Percentiles rank a stretch among this genome's conserved stretches.
Evolutionary conservation across 2,329 filamentous ascomycete species (phyloP).

Genomic region (Aspergillus sp.): DNA sequence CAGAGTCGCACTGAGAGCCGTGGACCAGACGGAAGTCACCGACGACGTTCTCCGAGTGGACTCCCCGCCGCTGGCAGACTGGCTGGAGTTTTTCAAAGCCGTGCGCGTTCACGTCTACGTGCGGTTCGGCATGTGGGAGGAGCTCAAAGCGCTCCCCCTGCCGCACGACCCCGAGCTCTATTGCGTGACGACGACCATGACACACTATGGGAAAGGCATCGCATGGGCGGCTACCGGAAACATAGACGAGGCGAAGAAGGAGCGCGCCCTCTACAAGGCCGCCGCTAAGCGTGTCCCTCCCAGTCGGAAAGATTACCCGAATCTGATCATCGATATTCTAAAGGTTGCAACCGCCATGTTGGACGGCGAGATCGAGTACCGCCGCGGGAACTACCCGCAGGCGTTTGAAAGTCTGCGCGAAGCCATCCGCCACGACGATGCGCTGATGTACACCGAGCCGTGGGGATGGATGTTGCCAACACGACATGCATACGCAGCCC

Average conservation of each 20-base stretch:
- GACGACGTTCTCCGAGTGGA: constrained; percentile 62
- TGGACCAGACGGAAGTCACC: constrained; percentile 60
- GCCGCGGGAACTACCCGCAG: constrained; percentile 54
- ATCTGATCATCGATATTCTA: constrained; percentile 55
- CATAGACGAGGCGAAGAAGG: constrained; percentile 52
- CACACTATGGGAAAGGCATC: constrained; percentile 65
- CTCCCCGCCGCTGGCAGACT: constrained; percentile 73
- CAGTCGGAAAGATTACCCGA: constrained; percentile 49
- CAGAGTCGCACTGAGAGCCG: constrained; percentile 60
- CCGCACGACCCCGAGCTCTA: constrained; percentile 62
- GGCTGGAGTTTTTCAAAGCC: constrained; percentile 69
- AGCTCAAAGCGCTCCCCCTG: constrained; percentile 57
- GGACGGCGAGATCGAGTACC: constrained; percentile 70
- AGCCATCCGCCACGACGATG: constrained; percentile 60
- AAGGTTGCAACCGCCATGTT: constrained; percentile 52
- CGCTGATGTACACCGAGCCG: constrained; percentile 67
- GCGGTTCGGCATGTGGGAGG: constrained; percentile 70
- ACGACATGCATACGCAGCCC: constrained; percentile 66
- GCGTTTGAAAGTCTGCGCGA: constrained; percentile 60
- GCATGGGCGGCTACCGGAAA: constrained; percentile 60
- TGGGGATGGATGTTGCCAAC: constrained; percentile 78
- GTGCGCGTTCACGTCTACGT: constrained; percentile 68
- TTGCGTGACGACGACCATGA: constrained; percentile 66
- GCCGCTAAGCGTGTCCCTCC: constrained; percentile 54
- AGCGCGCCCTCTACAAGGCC: constrained; percentile 52